Conservation (phyloP, 768 basidiomycete genomes). For the Punctularia strigosozonata region DNA sequence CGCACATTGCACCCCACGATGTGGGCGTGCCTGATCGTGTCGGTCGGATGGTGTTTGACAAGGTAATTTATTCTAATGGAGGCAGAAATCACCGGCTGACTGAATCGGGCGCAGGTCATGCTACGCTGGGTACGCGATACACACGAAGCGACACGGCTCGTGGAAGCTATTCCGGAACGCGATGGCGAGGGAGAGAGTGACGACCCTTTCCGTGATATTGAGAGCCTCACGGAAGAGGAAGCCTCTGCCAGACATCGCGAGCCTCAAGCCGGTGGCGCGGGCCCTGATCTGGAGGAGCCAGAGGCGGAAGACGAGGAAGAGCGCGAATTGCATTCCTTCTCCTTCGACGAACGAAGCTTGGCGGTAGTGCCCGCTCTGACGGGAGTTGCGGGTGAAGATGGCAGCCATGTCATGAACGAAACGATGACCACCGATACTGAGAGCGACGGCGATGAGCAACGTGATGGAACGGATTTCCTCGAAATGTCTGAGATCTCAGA, state of each 20-base stretch:
- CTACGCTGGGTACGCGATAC: conserved; percentile 23
- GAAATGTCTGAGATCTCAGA: background rate
- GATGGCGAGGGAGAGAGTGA: conserved; percentile 47
- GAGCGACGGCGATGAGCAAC: conserved; percentile 13
- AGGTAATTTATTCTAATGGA: no score
- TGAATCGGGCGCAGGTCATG: conserved; percentile 78
- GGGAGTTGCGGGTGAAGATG: conserved; percentile 24
- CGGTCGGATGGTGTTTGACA: conserved; percentile 84
- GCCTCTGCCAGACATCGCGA: background rate
- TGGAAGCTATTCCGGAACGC: conserved; percentile 14
- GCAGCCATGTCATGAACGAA: conserved; percentile 8
- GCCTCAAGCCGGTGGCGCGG: conserved; percentile 2
- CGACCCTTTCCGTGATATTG: conserved; percentile 88
- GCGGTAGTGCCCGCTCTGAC: conserved; percentile 42
- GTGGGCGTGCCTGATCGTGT: conserved; percentile 64
- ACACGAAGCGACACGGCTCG: conserved; percentile 15
- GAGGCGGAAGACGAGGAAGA: conserved; percentile 52
- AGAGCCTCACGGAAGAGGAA: conserved; percentile 63
- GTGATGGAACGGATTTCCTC: conserved; percentile 9
- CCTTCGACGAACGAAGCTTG: conserved; percentile 49
- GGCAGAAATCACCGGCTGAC: no score
- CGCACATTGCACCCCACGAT: conserved; percentile 72
- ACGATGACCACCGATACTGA: conserved; percentile 29
- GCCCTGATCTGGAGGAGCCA: conserved; percentile 31
- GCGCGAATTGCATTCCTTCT: conserved; percentile 58